phyloP scores from a whole-genome alignment of 139 green algal species.

The Chlorella sp. region DNA sequence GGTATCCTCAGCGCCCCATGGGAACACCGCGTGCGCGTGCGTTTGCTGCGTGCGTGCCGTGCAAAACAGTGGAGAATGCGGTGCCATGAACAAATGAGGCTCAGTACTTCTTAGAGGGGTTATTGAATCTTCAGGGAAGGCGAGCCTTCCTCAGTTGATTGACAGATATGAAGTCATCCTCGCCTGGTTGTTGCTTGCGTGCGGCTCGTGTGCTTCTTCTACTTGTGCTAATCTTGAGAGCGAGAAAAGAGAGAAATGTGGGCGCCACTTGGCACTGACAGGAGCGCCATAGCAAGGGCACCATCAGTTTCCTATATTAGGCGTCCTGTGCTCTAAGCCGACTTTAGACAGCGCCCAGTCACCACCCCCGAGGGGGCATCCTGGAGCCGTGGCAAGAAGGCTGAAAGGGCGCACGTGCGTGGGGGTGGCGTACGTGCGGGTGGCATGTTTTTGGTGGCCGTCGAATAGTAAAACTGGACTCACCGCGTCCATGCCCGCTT shows the following conservation, averaged over 20 bases:
- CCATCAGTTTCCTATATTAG: slow-evolving; percentile 13
- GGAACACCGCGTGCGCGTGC: no score
- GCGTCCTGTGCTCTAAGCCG: slow-evolving; percentile 4
- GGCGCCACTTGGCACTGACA: slow-evolving; percentile 11
- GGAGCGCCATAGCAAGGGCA: slow-evolving; percentile 5
- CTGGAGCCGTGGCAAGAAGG: slow-evolving; percentile 14
- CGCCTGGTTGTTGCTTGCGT: no score
- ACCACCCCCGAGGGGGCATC: neutral
- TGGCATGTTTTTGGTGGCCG: no score
- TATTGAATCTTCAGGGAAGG: slow-evolving; percentile 6
- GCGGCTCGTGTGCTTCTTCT: no score
- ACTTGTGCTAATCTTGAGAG: no score
- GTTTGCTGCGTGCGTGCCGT: no score
- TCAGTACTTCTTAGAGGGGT: slow-evolving; percentile 22
- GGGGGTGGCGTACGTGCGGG: no score
- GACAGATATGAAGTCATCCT: slow-evolving; percentile 12
- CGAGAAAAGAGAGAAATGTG: neutral
- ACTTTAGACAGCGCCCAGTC: slow-evolving; percentile 6
- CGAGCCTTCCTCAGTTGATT: slow-evolving; percentile 15
- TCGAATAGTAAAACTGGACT: no score
- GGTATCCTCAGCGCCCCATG: no score
- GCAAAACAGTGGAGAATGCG: neutral
- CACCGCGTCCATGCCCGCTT: no score
- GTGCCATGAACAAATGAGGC: neutral
- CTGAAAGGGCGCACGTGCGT: no score